Base-by-base conservation (phyloP, 2,329 filamentous ascomycete genomes). In the Tolypocladium ovalisporum region DNA sequence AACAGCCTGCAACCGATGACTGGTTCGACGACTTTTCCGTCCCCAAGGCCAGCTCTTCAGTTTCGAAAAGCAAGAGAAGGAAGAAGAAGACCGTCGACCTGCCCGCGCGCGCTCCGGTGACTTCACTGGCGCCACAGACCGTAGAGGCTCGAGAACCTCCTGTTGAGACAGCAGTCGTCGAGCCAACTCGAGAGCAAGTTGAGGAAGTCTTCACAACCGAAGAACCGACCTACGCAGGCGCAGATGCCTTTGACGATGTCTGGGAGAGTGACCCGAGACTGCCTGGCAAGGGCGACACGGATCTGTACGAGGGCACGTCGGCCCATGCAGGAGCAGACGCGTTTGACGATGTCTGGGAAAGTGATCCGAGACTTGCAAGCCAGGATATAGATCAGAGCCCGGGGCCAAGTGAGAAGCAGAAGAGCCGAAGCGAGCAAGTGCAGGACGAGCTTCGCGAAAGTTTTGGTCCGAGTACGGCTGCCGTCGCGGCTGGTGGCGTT, bases 51-150 rank as follows among this genome's bases (percentile, higher is more conserved):
- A 53, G 52, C 22, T 44, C 52, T 37, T 54, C 59, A 22, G 40
- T 59, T 47, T 44, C 61, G 29, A 65, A 63, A 34, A 61, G 62
- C 19, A 66, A 68, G 56, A 67, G 68, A 42, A 70, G 68, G 58
- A 72, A 70, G 34, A 62, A 66, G 29, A 62, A 66, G 55, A 65
- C 36, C 37, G 24, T 39, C 52, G 52, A 54, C 3, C 29, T 35
- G 4, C 29, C 47, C 35, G 47, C 47, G 29, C 44, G 9, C 3
- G 9, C 44, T 10, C 27, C 44, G 2, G 27, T 19, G 0, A 32
- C 15, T n/a, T 12, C 47, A 12, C 9, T 5, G 17, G 10, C 10
- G n/a, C 29, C 19, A 8, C 29, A 22, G 19, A 34, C 19, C 19
- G 29, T 15, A 22, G 29, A 52, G 47, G 19, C 29, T 35, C 29